These are phyloP conservation scores for Colletotrichum sp. DNA, from an alignment of 2,329 filamentous ascomycete species.

Conservation along the genomic window DNA sequence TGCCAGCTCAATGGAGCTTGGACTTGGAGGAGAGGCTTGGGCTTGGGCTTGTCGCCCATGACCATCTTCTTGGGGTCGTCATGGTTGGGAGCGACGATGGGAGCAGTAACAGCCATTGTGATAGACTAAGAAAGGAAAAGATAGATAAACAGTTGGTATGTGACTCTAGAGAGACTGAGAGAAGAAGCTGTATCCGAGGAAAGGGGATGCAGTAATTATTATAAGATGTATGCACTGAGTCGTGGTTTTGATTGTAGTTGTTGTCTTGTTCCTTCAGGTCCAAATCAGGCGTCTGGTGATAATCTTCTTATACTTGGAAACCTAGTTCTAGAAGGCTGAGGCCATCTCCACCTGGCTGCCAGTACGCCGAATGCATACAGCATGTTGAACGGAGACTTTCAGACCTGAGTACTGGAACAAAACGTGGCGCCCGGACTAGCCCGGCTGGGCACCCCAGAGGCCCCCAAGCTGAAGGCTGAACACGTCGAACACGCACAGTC, in stretches of 20 bases:
- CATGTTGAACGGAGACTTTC: slow-evolving; percentile 3
- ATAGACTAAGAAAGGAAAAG: neutral
- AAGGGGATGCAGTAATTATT: neutral
- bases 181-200: neutral
- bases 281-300: neutral
- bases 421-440: slow-evolving; percentile 3
- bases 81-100: neutral
- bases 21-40: slow-evolving; percentile 3
- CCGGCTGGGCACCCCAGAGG: neutral
- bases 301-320: slow-evolving; percentile 14
- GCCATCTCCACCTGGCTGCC: neutral
- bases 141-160: neutral
- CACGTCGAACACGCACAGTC: neutral
- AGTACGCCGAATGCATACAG: neutral
- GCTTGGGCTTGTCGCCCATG: neutral
- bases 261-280: neutral
- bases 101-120: slow-evolving; percentile 7
- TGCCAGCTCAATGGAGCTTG: neutral
- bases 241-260: neutral
- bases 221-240: neutral
- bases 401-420: neutral
- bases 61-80: neutral
- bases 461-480: neutral
- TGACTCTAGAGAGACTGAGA: neutral
- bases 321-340: neutral